Evolutionary conservation across 2,329 filamentous ascomycete species (phyloP).

Genomic region (Pseudovirgaria hyperparasitica): DNA sequence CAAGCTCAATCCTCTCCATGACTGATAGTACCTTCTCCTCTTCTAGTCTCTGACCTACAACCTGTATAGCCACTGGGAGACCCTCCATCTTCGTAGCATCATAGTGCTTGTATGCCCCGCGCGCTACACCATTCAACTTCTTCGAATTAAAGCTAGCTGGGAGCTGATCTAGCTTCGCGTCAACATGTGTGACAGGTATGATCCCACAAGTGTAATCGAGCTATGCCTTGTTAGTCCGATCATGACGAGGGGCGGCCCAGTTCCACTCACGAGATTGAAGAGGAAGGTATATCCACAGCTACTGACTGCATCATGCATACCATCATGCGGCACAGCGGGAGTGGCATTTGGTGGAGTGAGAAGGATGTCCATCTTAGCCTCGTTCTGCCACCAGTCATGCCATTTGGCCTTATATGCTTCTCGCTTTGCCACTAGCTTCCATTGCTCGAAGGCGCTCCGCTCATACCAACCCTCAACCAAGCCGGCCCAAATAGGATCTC

Average conservation of each 20-base stretch:
- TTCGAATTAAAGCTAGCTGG: constrained; percentile 47
- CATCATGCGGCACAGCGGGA: constrained; percentile 74
- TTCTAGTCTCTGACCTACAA: constrained; percentile 66
- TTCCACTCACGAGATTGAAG: constrained; percentile 62
- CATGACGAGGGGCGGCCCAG: neutral
- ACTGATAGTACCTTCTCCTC: constrained; percentile 78
- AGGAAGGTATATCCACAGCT: constrained; percentile 89
- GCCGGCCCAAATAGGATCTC: constrained; percentile 66
- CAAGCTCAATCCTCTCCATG: constrained; percentile 69
- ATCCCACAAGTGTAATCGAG: constrained; percentile 79
- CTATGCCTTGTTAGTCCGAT: constrained; percentile 23
- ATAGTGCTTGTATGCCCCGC: constrained; percentile 77
- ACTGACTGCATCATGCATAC: constrained; percentile 73
- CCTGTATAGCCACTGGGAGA: constrained; percentile 73
- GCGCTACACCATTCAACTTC: constrained; percentile 65
- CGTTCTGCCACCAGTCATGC: constrained; percentile 74
- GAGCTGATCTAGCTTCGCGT: constrained; percentile 53
- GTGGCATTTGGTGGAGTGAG: constrained; percentile 81
- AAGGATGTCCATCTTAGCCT: constrained; percentile 58
- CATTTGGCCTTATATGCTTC: constrained; percentile 67
- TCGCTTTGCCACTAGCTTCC: constrained; percentile 64
- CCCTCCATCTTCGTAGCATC: constrained; percentile 74
- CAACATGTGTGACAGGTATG: constrained; percentile 74
- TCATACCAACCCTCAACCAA: constrained; percentile 60
- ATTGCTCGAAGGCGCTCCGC: constrained; percentile 67